Conservation (phyloP, 768 basidiomycete species). For the Naganishia friedmannii region DNA sequence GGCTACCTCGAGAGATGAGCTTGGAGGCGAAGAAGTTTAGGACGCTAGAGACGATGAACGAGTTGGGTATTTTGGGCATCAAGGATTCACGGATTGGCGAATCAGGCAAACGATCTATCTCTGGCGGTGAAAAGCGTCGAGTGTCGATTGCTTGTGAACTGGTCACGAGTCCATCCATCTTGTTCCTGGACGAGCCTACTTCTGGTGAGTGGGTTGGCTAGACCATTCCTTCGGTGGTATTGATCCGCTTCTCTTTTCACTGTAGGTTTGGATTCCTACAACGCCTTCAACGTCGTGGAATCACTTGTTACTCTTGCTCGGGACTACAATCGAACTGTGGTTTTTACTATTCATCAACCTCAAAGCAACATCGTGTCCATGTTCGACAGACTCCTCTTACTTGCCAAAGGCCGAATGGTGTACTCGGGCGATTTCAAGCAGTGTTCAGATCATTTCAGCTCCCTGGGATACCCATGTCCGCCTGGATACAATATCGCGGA, state of each 20-base stretch:
- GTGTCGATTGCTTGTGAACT: slow-evolving; percentile 98
- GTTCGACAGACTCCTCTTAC: slow-evolving; percentile 84
- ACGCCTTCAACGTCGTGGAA: slow-evolving; percentile 91
- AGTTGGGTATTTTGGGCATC: slow-evolving; percentile 87
- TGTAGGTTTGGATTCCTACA: slow-evolving; percentile 85
- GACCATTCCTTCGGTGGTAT: slow-evolving; percentile 2
- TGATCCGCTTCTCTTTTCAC: slow-evolving; percentile 15
- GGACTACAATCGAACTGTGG: slow-evolving; percentile 86
- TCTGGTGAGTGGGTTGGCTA: slow-evolving; percentile 62
- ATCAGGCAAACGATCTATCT: slow-evolving; percentile 80
- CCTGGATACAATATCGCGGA: slow-evolving; percentile 96
- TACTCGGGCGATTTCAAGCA: slow-evolving; percentile 74
- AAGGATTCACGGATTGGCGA: slow-evolving; percentile 86
- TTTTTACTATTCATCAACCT: slow-evolving; percentile 98
- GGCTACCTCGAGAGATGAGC: slow-evolving; percentile 92
- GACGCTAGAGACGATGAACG: slow-evolving; percentile 92
- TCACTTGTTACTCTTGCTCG: slow-evolving; percentile 78
- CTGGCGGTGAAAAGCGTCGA: slow-evolving; percentile 93
- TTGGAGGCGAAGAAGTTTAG: slow-evolving; percentile 89
- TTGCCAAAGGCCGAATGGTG: slow-evolving; percentile 77
- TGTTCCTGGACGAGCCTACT: slow-evolving; percentile 96
- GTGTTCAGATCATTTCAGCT: slow-evolving; percentile 76
- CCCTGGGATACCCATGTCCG: slow-evolving; percentile 79
- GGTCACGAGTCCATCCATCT: slow-evolving; percentile 90
- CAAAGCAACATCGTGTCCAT: slow-evolving; percentile 94